Evolutionary conservation across 441 rosid genomes (phyloP).

Genomic region (Jatropha podagrica): DNA sequence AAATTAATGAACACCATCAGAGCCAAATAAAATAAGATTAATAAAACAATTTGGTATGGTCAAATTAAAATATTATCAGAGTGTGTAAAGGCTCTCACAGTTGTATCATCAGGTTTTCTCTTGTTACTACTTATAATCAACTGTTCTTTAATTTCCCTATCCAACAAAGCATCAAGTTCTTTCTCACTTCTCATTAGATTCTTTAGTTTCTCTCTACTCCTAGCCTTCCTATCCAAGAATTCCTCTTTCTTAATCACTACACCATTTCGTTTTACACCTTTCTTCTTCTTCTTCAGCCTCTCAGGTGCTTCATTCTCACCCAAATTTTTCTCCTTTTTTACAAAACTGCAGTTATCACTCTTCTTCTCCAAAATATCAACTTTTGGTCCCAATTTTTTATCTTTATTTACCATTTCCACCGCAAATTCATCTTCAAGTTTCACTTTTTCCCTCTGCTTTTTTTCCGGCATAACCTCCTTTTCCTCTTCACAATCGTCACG

Average conservation of each 20-base stretch:
- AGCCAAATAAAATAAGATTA: neutral
- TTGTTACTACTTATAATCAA: neutral
- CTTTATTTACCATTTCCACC: neutral
- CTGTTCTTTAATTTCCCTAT: neutral
- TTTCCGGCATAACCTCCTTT: neutral
- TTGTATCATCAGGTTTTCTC: neutral
- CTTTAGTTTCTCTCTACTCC: neutral
- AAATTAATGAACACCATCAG: neutral
- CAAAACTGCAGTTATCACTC: neutral
- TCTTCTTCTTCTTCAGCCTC: neutral
- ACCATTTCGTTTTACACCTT: neutral
- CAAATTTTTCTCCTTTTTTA: neutral
- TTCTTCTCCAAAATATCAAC: neutral
- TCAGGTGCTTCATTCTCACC: neutral
- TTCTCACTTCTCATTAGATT: neutral
- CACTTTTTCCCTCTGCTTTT: slow-evolving; percentile 1
- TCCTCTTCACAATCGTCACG: neutral
- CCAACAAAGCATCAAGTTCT: neutral
- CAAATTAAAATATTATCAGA: too few species aligned
- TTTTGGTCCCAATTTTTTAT: neutral
- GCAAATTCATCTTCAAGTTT: neutral
- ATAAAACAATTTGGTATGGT: neutral
- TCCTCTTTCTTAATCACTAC: neutral
- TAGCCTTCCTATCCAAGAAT: neutral
- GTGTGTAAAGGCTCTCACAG: neutral